Evolutionary conservation across 1,284 basidiomycete genomes (phyloP), one percentile per base, ranked within the genome.

Genomic region (Austroboletus niveus): DNA sequence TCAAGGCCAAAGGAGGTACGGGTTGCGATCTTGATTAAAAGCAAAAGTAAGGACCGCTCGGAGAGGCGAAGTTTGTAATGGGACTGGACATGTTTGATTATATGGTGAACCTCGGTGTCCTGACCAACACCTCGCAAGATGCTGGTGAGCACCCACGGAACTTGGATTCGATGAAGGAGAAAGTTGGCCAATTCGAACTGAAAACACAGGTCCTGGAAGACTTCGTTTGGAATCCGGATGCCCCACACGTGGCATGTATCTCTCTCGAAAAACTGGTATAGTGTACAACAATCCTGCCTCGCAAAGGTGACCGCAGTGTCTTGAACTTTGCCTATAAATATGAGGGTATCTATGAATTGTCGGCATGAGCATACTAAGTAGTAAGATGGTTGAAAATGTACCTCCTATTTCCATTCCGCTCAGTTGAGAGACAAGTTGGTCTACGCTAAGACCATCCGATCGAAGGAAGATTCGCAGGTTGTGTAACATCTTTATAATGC

Each of bases 21-120:
- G 35, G 48, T 22, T 0, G 46, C 22, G 8, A 80, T 72, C 8
- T 75, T 73, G 32, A 78, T 60, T 14, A 77, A 57, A 5, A 77
- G 69, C 75, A 75, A 79, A 2, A 76, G 54, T 0, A 24, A 14
- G 9, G 75, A 42, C 15, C 36, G 36, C 10, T 14, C 10, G 10
- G 10, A 38, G n/a, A 38, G 36, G 10, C n/a, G 4, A 14, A 38
- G 8, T 38, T 34, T 34, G 22, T 24, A 10, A 42, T 42, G 63
- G 4, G 75, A 75, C 4, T 49, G 49, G 8, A 58, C 41, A 32
- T 45, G 57, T 70, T 79, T 80, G 9, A 53, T 56, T 45, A 75
- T 65, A 11, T 67, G 63, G 12, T 54, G 39, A 3, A 72, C 60
- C 7, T 69, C 60, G 6, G 66, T 56, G 9, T 8, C 51, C 34